Conservation (phyloP, 2,329 filamentous ascomycete species). For the Sarocladium brachiariae region DNA sequence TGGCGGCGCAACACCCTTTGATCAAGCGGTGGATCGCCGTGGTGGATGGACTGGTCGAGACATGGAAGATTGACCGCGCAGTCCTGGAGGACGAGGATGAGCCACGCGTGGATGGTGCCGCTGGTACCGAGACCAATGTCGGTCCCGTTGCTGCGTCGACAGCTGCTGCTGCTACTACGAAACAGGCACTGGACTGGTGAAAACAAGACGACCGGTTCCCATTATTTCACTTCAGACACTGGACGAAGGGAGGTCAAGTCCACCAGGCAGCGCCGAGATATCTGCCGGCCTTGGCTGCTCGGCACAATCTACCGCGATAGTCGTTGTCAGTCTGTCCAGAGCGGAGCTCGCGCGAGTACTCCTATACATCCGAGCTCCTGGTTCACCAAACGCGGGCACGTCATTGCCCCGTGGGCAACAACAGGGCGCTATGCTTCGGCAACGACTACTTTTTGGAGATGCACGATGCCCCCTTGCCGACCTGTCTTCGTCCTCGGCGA, state of each 20-base stretch:
- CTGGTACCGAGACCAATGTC: constrained; percentile 18
- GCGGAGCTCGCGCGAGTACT: no score
- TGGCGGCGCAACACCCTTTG: constrained; percentile 62
- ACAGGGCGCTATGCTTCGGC: no score
- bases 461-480: no score
- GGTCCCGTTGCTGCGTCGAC: constrained; percentile 16
- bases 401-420: no score
- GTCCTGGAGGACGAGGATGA: constrained; percentile 27
- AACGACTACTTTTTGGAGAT: no score
- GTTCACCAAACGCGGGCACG: no score
- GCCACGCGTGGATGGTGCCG: constrained; percentile 19
- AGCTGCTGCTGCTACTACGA: constrained; percentile 19
- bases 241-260: neutral
- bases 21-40: constrained; percentile 52
- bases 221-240: neutral
- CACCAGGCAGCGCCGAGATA: neutral
- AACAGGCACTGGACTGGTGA: constrained; percentile 32
- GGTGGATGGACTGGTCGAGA: constrained; percentile 23
- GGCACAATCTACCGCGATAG: neutral
- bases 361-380: no score
- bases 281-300: neutral
- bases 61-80: constrained; percentile 27
- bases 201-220: neutral
- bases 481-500: no score
- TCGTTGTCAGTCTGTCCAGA: no score